Base-by-base conservation (phyloP, 371 early-diverging fungal species). In the Zancudomyces culisetae region DNA sequence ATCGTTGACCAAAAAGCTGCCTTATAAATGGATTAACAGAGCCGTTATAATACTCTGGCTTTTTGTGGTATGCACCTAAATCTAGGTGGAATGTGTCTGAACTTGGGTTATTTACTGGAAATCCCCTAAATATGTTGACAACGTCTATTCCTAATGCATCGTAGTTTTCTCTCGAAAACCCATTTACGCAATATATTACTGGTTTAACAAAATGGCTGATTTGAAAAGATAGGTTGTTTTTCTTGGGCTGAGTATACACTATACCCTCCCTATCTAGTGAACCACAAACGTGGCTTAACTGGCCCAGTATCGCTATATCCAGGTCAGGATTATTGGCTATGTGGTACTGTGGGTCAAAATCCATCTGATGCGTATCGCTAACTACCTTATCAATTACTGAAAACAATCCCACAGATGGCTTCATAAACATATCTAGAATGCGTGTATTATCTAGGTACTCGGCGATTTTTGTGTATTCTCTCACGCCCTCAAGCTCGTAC, bases 121-220 rank as follows among this genome's bases (percentile, higher is more conserved):
- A 64, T 13, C 74, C 77, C 39, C 83, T 74, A 66, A 90, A 73
- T 45, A 88, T 58, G n/a, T 76, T 76, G 48, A 87, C 80, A 69
- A 87, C 86, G 62, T 90, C 90, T 2, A 81, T 77, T 49, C 79
- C 77, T 3, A 88, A 62, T 22, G 72, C 72, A 53, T 86, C 86
- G 46, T 72, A 62, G 55, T 87, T 83, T 57, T 74, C 74, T 58
- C 80, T 83, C 27, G 81, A 58, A 59, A 86, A 85, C 19, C 70
- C 69, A 45, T 71, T 76, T 22, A 76, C 70, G 3, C 77, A 73
- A 55, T 89, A 89, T 27, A 64, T 74, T 6, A 80, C 84, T 8
- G 73, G 71, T 18, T 78, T 76, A 39, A 74, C 70, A 64, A 72
- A 87, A 62, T 89, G 90, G 48, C 79, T 76, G 56, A 89, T 20